Conservation (phyloP, 2,329 filamentous ascomycete genomes). For the Claviceps pazoutovae region DNA sequence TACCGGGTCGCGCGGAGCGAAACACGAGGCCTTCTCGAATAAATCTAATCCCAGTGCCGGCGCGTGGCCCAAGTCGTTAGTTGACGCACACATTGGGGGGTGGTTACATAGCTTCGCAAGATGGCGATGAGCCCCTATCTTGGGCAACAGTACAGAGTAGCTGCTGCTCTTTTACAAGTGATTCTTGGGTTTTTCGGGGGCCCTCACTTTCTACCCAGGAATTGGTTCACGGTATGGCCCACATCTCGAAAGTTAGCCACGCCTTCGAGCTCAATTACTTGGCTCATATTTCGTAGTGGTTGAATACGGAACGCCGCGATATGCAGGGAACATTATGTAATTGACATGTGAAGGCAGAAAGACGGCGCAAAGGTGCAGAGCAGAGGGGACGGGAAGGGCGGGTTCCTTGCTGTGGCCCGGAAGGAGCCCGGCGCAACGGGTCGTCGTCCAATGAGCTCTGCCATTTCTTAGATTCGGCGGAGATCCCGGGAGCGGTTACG, state of each 20-base stretch:
- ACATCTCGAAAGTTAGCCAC: slow-evolving; percentile 69
- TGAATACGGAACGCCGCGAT: not conserved
- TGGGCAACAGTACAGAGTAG: too few species aligned
- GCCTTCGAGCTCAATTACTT: slow-evolving; percentile 10
- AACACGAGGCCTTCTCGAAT: slow-evolving; percentile 51
- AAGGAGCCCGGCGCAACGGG: not conserved
- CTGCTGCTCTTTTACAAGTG: too few species aligned
- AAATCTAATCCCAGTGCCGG: not conserved
- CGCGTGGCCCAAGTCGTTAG: not conserved
- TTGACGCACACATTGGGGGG: not conserved
- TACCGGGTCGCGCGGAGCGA: slow-evolving; percentile 51
- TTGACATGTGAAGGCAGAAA: not conserved
- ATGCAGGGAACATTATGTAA: not conserved
- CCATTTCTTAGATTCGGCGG: not conserved
- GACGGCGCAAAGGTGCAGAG: too few species aligned
- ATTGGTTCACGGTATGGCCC: slow-evolving; percentile 49
- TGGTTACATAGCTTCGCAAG: too few species aligned
- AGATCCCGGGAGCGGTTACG: not conserved
- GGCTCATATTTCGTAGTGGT: slow-evolving; percentile 4
- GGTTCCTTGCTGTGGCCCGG: not conserved
- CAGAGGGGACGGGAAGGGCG: not conserved
- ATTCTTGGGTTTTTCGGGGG: too few species aligned
- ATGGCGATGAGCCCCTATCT: too few species aligned
- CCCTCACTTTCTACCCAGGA: slow-evolving; percentile 37
- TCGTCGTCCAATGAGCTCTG: not conserved